Evolutionary conservation across 306 rosid genomes (phyloP), one percentile per base, ranked within the genome.

Genomic region (Rosa chinensis): DNA sequence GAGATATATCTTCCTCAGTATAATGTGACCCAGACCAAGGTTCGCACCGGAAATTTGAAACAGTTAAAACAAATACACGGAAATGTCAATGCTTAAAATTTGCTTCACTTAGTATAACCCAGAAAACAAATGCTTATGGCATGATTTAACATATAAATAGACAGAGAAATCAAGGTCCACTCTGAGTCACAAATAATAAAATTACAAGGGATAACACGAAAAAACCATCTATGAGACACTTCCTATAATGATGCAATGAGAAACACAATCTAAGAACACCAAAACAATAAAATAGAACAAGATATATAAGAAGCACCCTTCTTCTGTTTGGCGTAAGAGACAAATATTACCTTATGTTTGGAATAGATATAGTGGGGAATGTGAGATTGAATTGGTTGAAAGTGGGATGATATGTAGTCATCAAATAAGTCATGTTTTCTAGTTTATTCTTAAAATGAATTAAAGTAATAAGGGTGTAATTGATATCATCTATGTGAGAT

Each of bases 21-120:
- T 89, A 92, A 69, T 55, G 89, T 69, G 99, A 91, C 56, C 96
- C 97, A 90, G 90, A 95, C 99, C 99, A 95, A 72, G 99, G 97
- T 81, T 95, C 99, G 45, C 72, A 48, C 56, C 87, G 88, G 74
- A 79, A 80, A 84, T 80, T 98, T 95, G 96, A 62, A 85, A 76
- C 67, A 78, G 80, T 50, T 39, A 23, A 52, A 80, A 61, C 69
- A 7, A 53, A 44, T n/a, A 71, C 43, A 76, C 44, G 56, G 47
- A 10, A 49, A 61, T 70, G 66, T 78, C 48, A 82, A 55, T 35
- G 20, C 9, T 64, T 1, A 9, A 40, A 5, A 67, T 42, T 62
- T 67, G 32, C 76, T 80, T 73, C 66, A 56, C 71, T 50, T 16
- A 73, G 68, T 79, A 35, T 21, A 61, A 23, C 72, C 68, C 66